A percentile compares a stretch with the other conserved stretches of the same genome.
Conservation (phyloP, 2,329 filamentous ascomycete genomes). For the Tolypocladium sp. region DNA sequence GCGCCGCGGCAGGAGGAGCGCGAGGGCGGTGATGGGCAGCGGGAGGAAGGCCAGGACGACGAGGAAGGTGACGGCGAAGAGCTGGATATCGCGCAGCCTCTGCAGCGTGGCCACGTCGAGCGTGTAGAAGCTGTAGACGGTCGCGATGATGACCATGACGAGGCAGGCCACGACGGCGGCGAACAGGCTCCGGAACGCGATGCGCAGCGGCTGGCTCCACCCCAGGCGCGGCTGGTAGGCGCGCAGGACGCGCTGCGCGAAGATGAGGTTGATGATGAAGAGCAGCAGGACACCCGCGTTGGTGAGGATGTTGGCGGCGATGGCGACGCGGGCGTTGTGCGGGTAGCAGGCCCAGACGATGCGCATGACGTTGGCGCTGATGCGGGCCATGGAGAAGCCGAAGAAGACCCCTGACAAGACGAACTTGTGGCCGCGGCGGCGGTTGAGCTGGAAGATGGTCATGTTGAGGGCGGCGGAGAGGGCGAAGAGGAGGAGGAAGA, state of each 20-base stretch:
- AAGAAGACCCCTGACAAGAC: constrained; percentile 48
- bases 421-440: constrained; percentile 45
- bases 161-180: constrained; percentile 49
- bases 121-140: constrained; percentile 60
- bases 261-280: constrained; percentile 70
- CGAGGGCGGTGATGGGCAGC: constrained; percentile 42
- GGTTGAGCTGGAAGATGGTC: constrained; percentile 45
- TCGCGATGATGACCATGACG: constrained; percentile 55
- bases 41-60: constrained; percentile 49
- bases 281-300: constrained; percentile 66
- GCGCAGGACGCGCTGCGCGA: constrained; percentile 65
- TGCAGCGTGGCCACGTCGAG: constrained; percentile 37
- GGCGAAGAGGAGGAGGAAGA: constrained; percentile 53
- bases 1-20: constrained; percentile 38
- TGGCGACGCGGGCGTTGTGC: constrained; percentile 30
- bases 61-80: constrained; percentile 57
- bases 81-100: constrained; percentile 54
- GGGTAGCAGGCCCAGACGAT: constrained; percentile 42
- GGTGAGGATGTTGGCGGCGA: constrained; percentile 61
- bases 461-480: constrained; percentile 46
- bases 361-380: constrained; percentile 39
- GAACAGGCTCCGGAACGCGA: constrained; percentile 49
- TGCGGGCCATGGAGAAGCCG: constrained; percentile 48
- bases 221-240: constrained; percentile 63
- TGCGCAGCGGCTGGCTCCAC: constrained; percentile 49